Percentiles rank a stretch among this genome's conserved stretches.
phyloP scores from a whole-genome alignment of 768 basidiomycete species.

The Psilocybe cubensis region DNA sequence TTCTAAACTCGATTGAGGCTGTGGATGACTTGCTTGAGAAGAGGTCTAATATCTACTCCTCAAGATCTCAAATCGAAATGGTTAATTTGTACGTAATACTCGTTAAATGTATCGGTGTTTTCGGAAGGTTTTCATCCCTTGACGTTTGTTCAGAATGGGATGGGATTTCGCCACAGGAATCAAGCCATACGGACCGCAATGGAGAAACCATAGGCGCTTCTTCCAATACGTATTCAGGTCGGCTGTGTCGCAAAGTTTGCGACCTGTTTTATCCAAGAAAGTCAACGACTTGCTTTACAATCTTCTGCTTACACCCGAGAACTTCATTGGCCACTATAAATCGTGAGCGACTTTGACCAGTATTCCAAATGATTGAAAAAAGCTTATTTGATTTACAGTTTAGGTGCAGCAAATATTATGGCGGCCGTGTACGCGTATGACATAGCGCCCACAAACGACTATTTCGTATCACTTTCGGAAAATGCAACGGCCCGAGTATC shows the following conservation, averaged over 20 bases:
- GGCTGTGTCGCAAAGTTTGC: background rate
- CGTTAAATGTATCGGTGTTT: no score
- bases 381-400: background rate
- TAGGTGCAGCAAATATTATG: slow-evolving; percentile 16
- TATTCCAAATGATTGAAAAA: no score
- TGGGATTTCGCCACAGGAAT: no score
- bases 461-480: slow-evolving; percentile 5
- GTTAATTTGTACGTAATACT: background rate
- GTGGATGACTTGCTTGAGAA: background rate
- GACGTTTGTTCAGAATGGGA: no score
- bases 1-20: background rate
- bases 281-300: background rate
- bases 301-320: slow-evolving; percentile 4
- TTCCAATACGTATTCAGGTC: background rate
- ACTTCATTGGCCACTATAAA: slow-evolving; percentile 16
- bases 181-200: no score
- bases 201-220: background rate
- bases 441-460: slow-evolving; percentile 15
- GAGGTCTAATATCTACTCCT: background rate
- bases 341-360: slow-evolving; percentile 4
- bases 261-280: background rate
- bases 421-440: slow-evolving; percentile 19
- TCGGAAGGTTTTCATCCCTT: no score
- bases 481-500: background rate
- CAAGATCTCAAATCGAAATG: background rate